Evolutionary conservation across 805 yeast genomes (phyloP).

Genomic region (Schwanniomyces vanrijiae): DNA sequence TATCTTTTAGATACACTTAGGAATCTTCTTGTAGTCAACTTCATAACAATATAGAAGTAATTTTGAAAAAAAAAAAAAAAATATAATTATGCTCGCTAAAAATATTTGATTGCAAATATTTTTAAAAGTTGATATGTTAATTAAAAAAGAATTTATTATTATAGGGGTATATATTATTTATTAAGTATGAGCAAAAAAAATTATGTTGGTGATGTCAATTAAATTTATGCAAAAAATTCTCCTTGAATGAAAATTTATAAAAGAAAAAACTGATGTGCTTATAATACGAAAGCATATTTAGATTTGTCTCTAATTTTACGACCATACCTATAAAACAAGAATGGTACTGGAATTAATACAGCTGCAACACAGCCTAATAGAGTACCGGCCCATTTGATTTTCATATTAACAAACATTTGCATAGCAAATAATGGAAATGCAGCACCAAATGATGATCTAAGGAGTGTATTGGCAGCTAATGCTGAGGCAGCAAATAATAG

Average conservation of each 20-base stretch:
- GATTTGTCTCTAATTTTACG: slow-evolving; percentile 21
- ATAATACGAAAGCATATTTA: slow-evolving; percentile 6
- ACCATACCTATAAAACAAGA: slow-evolving; percentile 47
- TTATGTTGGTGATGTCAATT: neutral
- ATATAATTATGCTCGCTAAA: neutral
- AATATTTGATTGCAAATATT: neutral
- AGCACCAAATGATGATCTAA: slow-evolving; percentile 53
- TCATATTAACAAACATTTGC: slow-evolving; percentile 44
- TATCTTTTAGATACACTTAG: neutral
- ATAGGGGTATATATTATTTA: neutral
- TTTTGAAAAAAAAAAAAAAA: neutral
- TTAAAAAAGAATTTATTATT: no score
- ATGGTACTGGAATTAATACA: slow-evolving; percentile 53
- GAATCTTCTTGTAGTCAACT: neutral
- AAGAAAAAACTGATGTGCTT: neutral
- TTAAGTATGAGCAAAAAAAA: neutral
- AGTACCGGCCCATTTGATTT: slow-evolving; percentile 50
- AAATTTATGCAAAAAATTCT: neutral
- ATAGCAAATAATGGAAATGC: slow-evolving; percentile 53
- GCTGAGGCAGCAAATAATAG: slow-evolving; percentile 55
- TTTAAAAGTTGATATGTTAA: no score
- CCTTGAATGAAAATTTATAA: neutral
- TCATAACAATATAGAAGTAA: neutral
- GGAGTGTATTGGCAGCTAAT: slow-evolving; percentile 54
- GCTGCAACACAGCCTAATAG: slow-evolving; percentile 48